Evolutionary conservation across 2,329 filamentous ascomycete species (phyloP), one percentile per base, ranked within the genome.

Genomic region (Fusarium guadeloupense): DNA sequence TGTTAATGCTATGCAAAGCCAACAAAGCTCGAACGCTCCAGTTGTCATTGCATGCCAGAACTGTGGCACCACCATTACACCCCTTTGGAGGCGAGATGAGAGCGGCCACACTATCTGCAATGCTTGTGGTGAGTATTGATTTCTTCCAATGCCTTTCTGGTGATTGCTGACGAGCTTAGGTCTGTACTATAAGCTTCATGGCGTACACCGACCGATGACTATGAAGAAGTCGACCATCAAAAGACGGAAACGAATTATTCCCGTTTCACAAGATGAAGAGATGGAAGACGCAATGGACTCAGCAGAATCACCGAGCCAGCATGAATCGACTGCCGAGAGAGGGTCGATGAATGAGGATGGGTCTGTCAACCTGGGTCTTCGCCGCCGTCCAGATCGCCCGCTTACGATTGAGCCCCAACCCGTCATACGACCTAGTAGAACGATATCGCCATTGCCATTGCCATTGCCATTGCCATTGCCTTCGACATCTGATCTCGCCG

Each of bases 191-290:
- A 98, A 98, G 76, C 86, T 99, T 4, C 95, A 99, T 73, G 93
- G 93, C 49, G 88, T 93, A 25, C 94, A 97, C 75, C 86, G 95
- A 35, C 95, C 95, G 0, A 92, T 95, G 6, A 92, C 92, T n/a
- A 98, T 99, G 95, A 99, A 98, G 77, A 98, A 97, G 76, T 90
- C 92, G 4, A 91, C 96, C 21, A 99, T 99, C 75, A 98, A 99
- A 77, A 87, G 95, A 60, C 85, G 95, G 58, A 98, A 98, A 81
- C 89, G 95, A 54, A 93, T 98, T 6, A 93, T 98, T 37, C 93
- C 94, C 16, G 92, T 91, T 16, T 80, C 86, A 21, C 79, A 83
- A 42, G 82, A 80, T 68, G 78, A 79, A 26, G 76, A 81, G 42
- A 74, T 78, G 39, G 78, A 82, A 30, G 84, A 87, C 26, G 80